Percentiles rank a stretch among this genome's conserved stretches.
Evolutionary conservation across 2,329 filamentous ascomycete genomes (phyloP).

Genomic region (Penicillium sp.): DNA sequence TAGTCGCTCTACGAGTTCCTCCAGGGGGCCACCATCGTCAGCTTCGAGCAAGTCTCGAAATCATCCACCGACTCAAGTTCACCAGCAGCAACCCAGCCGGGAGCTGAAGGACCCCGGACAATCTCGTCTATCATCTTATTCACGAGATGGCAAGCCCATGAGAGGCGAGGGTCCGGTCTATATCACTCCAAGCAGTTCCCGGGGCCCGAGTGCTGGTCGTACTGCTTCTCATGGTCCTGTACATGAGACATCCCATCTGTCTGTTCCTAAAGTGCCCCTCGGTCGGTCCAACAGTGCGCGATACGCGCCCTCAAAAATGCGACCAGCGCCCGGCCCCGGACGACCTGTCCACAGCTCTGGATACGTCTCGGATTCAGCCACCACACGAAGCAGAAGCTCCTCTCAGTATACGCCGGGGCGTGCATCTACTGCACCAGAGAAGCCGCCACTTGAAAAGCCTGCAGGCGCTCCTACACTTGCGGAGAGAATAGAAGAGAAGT

Average conservation of each 20-base stretch:
- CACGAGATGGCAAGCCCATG: background rate
- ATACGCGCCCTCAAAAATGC: conserved; percentile 7
- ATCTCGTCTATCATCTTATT: conserved; percentile 6
- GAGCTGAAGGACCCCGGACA: conserved; percentile 5
- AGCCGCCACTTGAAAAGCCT: conserved; percentile 6
- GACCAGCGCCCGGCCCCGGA: conserved; percentile 7
- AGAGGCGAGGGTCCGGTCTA: conserved; percentile 6
- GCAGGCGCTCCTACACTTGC: conserved; percentile 25
- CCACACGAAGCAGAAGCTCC: conserved; percentile 6
- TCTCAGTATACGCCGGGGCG: conserved; percentile 4
- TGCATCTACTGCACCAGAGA: conserved; percentile 3
- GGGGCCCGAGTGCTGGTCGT: too few relatives aligned
- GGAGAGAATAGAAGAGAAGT: conserved; percentile 36
- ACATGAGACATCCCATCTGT: conserved; percentile 1
- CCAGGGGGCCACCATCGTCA: conserved; percentile 7
- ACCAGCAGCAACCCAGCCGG: conserved; percentile 3
- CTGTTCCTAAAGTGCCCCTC: conserved; percentile 1
- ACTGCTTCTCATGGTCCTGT: conserved; percentile 9
- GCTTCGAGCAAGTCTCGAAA: conserved; percentile 13
- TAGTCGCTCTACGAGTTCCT: background rate
- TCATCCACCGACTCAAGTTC: conserved; percentile 5
- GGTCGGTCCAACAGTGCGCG: conserved; percentile 23
- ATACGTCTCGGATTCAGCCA: conserved; percentile 26
- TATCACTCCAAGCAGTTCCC: conserved; percentile 11
- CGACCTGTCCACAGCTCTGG: conserved; percentile 18